Percentiles rank a stretch among this genome's conserved stretches.
These are phyloP conservation scores for Trichoderma semiorbis DNA, from an alignment of 2,329 filamentous ascomycete genomes.

Conservation along the genomic window DNA sequence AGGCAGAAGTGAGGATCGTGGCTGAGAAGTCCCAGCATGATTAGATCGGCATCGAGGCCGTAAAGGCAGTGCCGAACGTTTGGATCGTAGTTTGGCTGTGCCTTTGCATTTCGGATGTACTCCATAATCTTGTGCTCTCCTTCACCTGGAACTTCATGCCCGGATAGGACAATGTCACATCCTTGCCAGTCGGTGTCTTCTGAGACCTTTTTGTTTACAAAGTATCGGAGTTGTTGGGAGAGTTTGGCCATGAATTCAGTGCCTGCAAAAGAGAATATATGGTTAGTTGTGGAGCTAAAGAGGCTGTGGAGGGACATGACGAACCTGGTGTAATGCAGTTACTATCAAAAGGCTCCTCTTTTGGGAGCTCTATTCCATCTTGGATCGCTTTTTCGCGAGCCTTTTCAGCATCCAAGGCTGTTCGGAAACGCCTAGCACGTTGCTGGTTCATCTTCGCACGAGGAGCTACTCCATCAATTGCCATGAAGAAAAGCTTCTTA, in stretches of 20 bases:
- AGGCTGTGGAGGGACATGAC: neutral
- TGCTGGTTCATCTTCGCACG: slow-evolving; percentile 99
- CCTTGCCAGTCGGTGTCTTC: slow-evolving; percentile 98
- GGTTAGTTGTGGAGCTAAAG: neutral
- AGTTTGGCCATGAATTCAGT: slow-evolving; percentile 98
- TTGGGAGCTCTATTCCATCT: slow-evolving; percentile 88
- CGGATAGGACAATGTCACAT: slow-evolving; percentile 91
- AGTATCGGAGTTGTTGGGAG: slow-evolving; percentile 92
- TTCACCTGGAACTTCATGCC: slow-evolving; percentile 96
- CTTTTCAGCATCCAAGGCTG: slow-evolving; percentile 83
- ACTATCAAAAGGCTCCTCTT: slow-evolving; percentile 95
- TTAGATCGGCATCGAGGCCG: slow-evolving; percentile 93
- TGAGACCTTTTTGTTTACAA: slow-evolving; percentile 97
- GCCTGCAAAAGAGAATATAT: slow-evolving; percentile 32
- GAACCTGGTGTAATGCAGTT: slow-evolving; percentile 93
- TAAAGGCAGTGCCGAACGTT: slow-evolving; percentile 97
- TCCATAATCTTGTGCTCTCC: slow-evolving; percentile 99
- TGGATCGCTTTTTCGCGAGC: slow-evolving; percentile 88
- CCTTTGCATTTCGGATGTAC: slow-evolving; percentile 96
- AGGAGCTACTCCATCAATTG: slow-evolving; percentile 94
- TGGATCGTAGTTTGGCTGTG: slow-evolving; percentile 85
- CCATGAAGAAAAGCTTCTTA: slow-evolving; percentile 99
- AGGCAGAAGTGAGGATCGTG: slow-evolving; percentile 98
- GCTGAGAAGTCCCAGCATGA: slow-evolving; percentile 95
- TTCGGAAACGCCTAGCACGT: slow-evolving; percentile 89